These are phyloP conservation scores for Penicillium egyptiacum DNA, from an alignment of 495 filamentous ascomycete genomes.

Conservation along the genomic window DNA sequence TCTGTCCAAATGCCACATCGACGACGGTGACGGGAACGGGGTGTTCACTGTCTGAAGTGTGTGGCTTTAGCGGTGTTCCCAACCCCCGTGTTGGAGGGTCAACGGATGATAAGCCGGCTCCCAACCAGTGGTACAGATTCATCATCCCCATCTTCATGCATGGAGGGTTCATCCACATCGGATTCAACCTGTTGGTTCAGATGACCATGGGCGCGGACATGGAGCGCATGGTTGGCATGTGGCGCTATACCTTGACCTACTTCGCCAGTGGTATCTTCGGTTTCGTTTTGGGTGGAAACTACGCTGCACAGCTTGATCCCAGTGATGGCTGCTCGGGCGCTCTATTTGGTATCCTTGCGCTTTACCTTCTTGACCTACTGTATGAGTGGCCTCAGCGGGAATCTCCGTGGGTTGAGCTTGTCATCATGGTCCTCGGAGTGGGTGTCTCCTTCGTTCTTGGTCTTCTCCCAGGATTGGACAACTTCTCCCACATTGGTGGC, in stretches of 20 bases:
- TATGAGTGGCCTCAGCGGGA: conserved; percentile 83
- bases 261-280: conserved; percentile 91
- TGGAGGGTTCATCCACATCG: conserved; percentile 89
- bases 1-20: conserved; percentile 74
- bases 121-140: conserved; percentile 96
- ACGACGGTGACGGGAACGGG: conserved; percentile 22
- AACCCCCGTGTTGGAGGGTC: conserved; percentile 50
- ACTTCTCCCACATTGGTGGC: conserved; percentile 95
- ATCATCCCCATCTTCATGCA: conserved; percentile 95
- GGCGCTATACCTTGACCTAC: conserved; percentile 87
- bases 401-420: conserved; percentile 73
- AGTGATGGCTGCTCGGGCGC: conserved; percentile 87
- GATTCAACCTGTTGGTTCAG: conserved; percentile 91
- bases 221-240: conserved; percentile 80
- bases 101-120: conserved; percentile 50
- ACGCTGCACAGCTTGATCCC: conserved; percentile 72
- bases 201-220: conserved; percentile 85
- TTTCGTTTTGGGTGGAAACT: conserved; percentile 94
- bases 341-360: conserved; percentile 87
- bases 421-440: conserved; percentile 82
- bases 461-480: conserved; percentile 89
- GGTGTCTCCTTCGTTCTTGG: conserved; percentile 89
- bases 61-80: conserved; percentile 74
- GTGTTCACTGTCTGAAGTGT: conserved; percentile 77
- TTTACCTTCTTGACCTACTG: conserved; percentile 82